Evolutionary conservation across 345 rosid species (phyloP).

Genomic region (Eucalyptus melliodora): DNA sequence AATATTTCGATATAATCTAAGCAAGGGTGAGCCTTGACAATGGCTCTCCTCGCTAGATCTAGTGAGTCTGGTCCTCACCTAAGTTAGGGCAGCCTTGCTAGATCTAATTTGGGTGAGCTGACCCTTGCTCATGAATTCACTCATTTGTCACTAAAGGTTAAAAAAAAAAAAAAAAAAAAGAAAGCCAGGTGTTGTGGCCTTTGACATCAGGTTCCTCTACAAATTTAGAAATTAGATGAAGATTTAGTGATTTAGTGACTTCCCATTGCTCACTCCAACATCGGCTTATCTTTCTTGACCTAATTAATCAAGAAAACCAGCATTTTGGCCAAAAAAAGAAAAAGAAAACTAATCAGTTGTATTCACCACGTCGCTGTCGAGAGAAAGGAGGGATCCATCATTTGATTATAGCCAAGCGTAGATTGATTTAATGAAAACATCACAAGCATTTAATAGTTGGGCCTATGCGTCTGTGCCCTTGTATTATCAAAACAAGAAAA

Average conservation of each 20-base stretch:
- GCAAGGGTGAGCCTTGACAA: fast-evolving
- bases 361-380: not conserved
- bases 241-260: not conserved
- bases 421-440: not conserved
- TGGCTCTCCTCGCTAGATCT: no score
- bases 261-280: not conserved
- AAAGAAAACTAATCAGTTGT: not conserved
- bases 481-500: not conserved
- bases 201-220: not conserved
- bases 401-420: not conserved
- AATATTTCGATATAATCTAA: fast-evolving
- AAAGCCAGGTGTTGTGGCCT: not conserved
- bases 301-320: not conserved
- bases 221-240: not conserved
- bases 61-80: fast-evolving
- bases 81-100: fast-evolving
- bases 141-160: not conserved
- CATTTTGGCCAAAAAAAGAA: not conserved
- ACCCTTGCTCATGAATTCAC: not conserved
- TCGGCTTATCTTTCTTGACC: not conserved
- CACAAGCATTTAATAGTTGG: not conserved
- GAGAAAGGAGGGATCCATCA: not conserved
- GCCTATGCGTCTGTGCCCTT: not conserved
- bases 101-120: fast-evolving
- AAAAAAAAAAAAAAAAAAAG: no score